These are phyloP conservation scores for Bolboschoenus planiculmis DNA, from an alignment of 176 grass and related monocot genomes.

Conservation along the genomic window DNA sequence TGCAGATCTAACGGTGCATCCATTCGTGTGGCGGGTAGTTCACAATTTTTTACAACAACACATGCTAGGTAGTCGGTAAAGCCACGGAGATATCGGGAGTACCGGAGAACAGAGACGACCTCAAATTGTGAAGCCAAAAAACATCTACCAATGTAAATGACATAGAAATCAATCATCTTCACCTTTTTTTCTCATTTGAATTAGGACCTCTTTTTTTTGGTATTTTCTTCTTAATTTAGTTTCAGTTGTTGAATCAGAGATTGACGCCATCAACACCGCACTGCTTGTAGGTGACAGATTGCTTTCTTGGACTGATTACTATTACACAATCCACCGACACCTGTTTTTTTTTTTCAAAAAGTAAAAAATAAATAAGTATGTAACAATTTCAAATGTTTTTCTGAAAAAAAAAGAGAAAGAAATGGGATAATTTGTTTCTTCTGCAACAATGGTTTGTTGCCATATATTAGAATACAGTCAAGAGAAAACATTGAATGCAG, in stretches of 20 bases:
- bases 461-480: neutral
- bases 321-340: slow-evolving; percentile 94
- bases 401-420: neutral
- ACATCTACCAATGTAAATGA: neutral
- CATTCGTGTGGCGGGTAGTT: neutral
- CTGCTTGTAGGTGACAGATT: slow-evolving; percentile 92
- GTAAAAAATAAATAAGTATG: neutral
- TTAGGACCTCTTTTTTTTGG: neutral
- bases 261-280: slow-evolving; percentile 91
- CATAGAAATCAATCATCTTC: neutral
- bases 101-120: neutral
- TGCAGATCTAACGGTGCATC: neutral
- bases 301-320: slow-evolving; percentile 81
- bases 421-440: neutral
- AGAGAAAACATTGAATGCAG: neutral
- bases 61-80: no score
- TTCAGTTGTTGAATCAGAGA: slow-evolving; percentile 36
- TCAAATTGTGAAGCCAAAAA: neutral
- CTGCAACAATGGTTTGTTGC: neutral
- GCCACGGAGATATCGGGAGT: no score
- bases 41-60: neutral
- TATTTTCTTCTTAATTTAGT: neutral
- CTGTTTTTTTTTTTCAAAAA: slow-evolving; percentile 34
- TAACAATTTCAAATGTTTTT: slow-evolving; percentile 16
- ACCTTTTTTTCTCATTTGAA: neutral